A percentile compares a stretch with the other conserved stretches of the same genome.
Evolutionary conservation across 371 early-diverging fungal genomes (phyloP).

Genomic region (Mucor ambiguus): DNA sequence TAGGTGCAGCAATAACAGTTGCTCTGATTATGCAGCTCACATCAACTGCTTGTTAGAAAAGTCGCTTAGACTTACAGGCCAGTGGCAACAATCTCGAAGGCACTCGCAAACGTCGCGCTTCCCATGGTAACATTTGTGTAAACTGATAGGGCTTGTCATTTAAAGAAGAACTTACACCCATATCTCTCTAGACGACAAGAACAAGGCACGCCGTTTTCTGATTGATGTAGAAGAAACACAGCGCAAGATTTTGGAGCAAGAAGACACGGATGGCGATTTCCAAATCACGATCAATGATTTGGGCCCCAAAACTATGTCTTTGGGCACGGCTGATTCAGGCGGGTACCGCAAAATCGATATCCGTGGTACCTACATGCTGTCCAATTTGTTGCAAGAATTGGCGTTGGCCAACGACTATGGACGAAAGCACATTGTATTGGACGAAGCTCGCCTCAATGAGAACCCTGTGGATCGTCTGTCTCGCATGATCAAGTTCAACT

Average conservation of each 20-base stretch:
- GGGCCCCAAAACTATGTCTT: slow-evolving; percentile 88
- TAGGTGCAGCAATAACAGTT: slow-evolving; percentile 3
- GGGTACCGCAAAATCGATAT: slow-evolving; percentile 89
- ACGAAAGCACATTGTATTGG: slow-evolving; percentile 82
- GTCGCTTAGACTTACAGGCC: slow-evolving; percentile 7
- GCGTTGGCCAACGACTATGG: slow-evolving; percentile 89
- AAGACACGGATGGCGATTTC: slow-evolving; percentile 94
- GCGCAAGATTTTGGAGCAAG: slow-evolving; percentile 82
- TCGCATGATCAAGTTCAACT: slow-evolving; percentile 88
- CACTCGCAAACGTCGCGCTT: slow-evolving; percentile 44
- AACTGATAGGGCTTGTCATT: neutral
- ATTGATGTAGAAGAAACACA: slow-evolving; percentile 88
- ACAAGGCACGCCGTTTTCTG: slow-evolving; percentile 75
- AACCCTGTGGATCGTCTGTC: slow-evolving; percentile 91
- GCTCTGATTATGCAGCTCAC: too few relatives aligned
- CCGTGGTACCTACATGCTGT: slow-evolving; percentile 93
- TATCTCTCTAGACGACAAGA: slow-evolving; percentile 70
- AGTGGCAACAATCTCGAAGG: slow-evolving; percentile 13
- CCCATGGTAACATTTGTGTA: slow-evolving; percentile 39
- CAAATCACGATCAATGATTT: slow-evolving; percentile 93
- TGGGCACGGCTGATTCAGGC: slow-evolving; percentile 87
- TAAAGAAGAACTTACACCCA: neutral
- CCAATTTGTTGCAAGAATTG: slow-evolving; percentile 93
- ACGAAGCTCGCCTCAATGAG: slow-evolving; percentile 88
- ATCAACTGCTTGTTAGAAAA: slow-evolving; percentile 7